Evolutionary conservation across 371 early-diverging fungal genomes (phyloP), one percentile per base, ranked within the genome.

Genomic region (Astathelohania contejeani): DNA sequence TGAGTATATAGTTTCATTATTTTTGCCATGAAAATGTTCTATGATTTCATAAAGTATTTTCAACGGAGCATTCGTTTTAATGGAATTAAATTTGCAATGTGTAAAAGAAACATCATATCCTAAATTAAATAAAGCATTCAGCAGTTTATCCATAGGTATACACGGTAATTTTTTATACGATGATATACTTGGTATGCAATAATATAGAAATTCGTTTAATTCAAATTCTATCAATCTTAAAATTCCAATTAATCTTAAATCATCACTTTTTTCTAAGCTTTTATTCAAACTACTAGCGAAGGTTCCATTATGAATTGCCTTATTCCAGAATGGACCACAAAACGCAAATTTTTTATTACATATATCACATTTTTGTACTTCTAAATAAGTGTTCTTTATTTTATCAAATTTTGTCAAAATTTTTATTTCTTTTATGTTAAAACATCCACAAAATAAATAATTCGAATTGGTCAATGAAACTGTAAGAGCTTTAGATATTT

Each of bases 21-120:
- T 32, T 32, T 32, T 32, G 7, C 4, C 4, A 32, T 32, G 12
- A 32, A 32, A 32, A 32, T 32, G 3, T 23, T 52, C 9, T 75
- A 94, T 76, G 32, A 91, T 75, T 66, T 90, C 88, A 88, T 92
- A 90, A n/a, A 98, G 62, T 1, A 88, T 80, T 4, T 68, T 49
- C 1, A 82, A 60, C 7, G 92, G 91, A 0, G 94, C 95, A 72
- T 89, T 77, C 0, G 95, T 94, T 72, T 99, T 99, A 62, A 99
- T 75, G 0, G 86, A 79, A 40, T 79, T 81, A 12, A 82, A 77
- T 2, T 75, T 67, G 52, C 86, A 83, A 76, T 99, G 97, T 12
- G 90, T 82, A 1, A 81, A 75, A 7, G 93, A 92, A 0, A 88
- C 87, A 54, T 80, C 74, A 78, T 85, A 91, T 0, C 88, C 90